These are phyloP conservation scores for Hygrophila difformis DNA, from an alignment of 257 asterid genomes.

Conservation along the genomic window DNA sequence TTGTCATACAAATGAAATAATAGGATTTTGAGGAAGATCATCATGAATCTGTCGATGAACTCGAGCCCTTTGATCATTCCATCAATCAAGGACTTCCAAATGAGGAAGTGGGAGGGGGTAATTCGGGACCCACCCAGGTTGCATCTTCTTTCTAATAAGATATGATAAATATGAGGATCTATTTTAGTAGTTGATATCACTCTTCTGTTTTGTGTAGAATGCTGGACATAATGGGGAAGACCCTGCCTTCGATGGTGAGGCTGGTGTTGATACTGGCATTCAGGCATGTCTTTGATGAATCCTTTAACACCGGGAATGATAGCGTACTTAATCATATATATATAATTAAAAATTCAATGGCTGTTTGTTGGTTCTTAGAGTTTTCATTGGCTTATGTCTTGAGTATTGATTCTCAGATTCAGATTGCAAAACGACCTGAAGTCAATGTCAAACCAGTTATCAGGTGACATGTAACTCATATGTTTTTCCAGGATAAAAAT, in stretches of 20 bases:
- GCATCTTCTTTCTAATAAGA: slow-evolving; percentile 22
- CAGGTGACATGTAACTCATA: slow-evolving; percentile 9
- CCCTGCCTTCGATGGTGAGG: slow-evolving; percentile 25
- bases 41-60: slow-evolving; percentile 32
- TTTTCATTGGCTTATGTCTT: slow-evolving; percentile 9
- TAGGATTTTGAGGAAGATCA: slow-evolving; percentile 51
- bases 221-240: slow-evolving; percentile 28
- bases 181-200: slow-evolving; percentile 10
- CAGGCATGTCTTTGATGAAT: slow-evolving; percentile 32
- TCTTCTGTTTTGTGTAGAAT: slow-evolving; percentile 24
- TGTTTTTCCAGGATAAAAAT: slow-evolving; percentile 45
- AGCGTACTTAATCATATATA: neutral
- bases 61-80: slow-evolving; percentile 35
- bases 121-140: slow-evolving; percentile 39
- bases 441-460: slow-evolving; percentile 9
- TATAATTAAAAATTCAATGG: neutral
- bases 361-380: slow-evolving; percentile 1
- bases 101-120: slow-evolving; percentile 26
- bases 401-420: slow-evolving; percentile 13
- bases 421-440: slow-evolving; percentile 12
- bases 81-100: slow-evolving; percentile 23
- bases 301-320: slow-evolving; percentile 1
- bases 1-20: slow-evolving; percentile 6
- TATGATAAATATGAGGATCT: slow-evolving; percentile 1
- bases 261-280: slow-evolving; percentile 31